Base-by-base conservation (phyloP, 176 grass and related monocot species). In the Luzula sylvatica region DNA sequence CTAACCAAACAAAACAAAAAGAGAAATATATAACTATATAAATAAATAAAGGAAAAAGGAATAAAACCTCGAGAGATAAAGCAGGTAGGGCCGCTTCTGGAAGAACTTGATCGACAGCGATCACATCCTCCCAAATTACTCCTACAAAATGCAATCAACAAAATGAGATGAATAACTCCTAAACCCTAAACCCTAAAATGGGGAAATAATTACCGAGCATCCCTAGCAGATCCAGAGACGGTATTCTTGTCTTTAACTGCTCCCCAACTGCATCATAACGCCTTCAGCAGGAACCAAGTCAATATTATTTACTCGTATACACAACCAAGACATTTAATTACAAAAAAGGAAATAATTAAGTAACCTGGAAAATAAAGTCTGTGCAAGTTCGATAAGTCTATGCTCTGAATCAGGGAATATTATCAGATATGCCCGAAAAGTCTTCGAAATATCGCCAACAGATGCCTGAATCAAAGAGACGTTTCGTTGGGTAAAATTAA, bases 401-500 rank as follows among this genome's bases (percentile, higher is more conserved):
- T 29, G 68, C 68, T 98, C 93, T 32, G 86, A 98, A 77, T 98
- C 93, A 49, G 93, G 86, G 69, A 98, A 98, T 65, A 98, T 92
- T 72, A 98, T 92, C 75, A 90, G 79, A 83, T 98, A 98, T 57
- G 81, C 81, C 62, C 69, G 78, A 44, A 98, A 82, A 20, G 86
- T 87, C 67, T 92, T 98, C 55, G 93, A 86, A 71, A 98, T 83
- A 56, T 87, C 75, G 17, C 81, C 72, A 66, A 98, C 78, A 55
- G 82, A 83, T 77, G 67, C 86, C 93, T 98, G 52, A 29, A 20
- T 17, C 20, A 42, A n/a, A n/a, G n/a, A n/a, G 8, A 55, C 4
- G 42, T 47, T 23, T 6, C 15, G 8, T 19, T 3, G 11, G 1
- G 22, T 24, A 11, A 24, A 38, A 24, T 15, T 21, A 60, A 40